These are phyloP conservation scores for Fraxinus anomala DNA, from an alignment of 257 asterid genomes.

Conservation along the genomic window DNA sequence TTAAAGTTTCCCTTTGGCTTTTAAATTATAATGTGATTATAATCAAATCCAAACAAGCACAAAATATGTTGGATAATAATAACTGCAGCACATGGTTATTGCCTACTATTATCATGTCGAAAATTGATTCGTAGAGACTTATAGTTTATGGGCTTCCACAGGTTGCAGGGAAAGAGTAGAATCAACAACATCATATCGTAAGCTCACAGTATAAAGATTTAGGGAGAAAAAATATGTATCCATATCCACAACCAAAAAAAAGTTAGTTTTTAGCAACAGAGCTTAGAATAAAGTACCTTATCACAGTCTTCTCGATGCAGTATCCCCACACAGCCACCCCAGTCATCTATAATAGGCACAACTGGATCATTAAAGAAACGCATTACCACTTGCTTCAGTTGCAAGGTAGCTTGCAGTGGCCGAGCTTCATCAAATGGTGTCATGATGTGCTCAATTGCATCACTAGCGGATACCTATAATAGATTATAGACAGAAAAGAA, in stretches of 20 bases:
- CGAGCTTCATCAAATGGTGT: constrained; percentile 56
- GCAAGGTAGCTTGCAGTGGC: constrained; percentile 56
- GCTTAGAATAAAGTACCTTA: constrained; percentile 33
- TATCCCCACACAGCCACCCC: constrained; percentile 78
- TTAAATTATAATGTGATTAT: too few relatives aligned
- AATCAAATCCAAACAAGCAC: too few relatives aligned
- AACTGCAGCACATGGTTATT: neutral
- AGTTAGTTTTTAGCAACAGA: constrained; percentile 15
- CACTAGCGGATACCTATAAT: constrained; percentile 49
- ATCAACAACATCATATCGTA: neutral
- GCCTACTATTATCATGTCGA: neutral
- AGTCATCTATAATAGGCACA: constrained; percentile 63
- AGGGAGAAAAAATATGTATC: constrained; percentile 4
- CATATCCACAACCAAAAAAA: neutral
- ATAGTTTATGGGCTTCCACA: neutral
- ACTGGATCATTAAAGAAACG: constrained; percentile 52
- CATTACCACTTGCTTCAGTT: constrained; percentile 57
- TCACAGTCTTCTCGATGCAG: constrained; percentile 70
- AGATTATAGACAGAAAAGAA: constrained; percentile 24
- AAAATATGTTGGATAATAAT: neutral
- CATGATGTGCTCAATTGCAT: constrained; percentile 60
- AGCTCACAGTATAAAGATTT: neutral
- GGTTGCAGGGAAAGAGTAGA: neutral
- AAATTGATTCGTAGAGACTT: too few relatives aligned
- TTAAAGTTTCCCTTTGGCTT: too few relatives aligned